These are phyloP conservation scores for Pythium coloratum DNA, from an alignment of 352 stramenopile genomes.

Conservation along the genomic window DNA sequence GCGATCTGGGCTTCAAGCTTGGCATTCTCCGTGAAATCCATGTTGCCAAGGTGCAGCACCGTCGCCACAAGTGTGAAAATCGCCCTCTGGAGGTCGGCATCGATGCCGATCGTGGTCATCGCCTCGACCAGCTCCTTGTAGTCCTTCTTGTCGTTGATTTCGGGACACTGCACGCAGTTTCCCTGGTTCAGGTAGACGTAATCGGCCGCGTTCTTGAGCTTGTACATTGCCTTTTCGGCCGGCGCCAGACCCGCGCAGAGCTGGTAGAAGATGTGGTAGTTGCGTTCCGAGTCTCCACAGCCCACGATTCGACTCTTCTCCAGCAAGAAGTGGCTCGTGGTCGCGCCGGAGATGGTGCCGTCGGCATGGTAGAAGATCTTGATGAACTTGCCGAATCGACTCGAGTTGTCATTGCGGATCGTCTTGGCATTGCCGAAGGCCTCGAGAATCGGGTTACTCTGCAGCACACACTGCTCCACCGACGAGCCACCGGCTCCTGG, in stretches of 20 bases:
- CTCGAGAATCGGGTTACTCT: conserved; percentile 92
- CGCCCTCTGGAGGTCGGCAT: conserved; percentile 86
- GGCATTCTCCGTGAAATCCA: conserved; percentile 90
- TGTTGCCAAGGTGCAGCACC: conserved; percentile 97
- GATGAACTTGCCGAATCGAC: conserved; percentile 96
- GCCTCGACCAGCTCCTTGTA: conserved; percentile 92
- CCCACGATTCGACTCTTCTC: conserved; percentile 97
- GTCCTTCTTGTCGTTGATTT: conserved; percentile 95
- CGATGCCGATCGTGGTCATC: conserved; percentile 92
- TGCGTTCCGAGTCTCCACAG: conserved; percentile 93
- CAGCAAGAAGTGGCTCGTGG: conserved; percentile 96
- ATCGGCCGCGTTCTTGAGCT: conserved; percentile 86
- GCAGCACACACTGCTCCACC: conserved; percentile 90
- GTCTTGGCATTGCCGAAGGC: conserved; percentile 94
- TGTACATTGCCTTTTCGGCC: conserved; percentile 70
- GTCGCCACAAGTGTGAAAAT: conserved; percentile 96
- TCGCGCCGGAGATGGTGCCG: conserved; percentile 91
- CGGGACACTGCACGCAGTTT: conserved; percentile 90
- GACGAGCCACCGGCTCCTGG: conserved; percentile 50
- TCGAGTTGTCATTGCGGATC: conserved; percentile 96
- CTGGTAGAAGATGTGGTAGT: conserved; percentile 99
- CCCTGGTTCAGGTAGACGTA: conserved; percentile 95
- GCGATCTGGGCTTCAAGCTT: conserved; percentile 80
- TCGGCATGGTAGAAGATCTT: conserved; percentile 93
- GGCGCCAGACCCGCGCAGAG: conserved; percentile 84